phyloP scores from a whole-genome alignment of 2,329 filamentous ascomycete species.

The Pezicula carpinea region DNA sequence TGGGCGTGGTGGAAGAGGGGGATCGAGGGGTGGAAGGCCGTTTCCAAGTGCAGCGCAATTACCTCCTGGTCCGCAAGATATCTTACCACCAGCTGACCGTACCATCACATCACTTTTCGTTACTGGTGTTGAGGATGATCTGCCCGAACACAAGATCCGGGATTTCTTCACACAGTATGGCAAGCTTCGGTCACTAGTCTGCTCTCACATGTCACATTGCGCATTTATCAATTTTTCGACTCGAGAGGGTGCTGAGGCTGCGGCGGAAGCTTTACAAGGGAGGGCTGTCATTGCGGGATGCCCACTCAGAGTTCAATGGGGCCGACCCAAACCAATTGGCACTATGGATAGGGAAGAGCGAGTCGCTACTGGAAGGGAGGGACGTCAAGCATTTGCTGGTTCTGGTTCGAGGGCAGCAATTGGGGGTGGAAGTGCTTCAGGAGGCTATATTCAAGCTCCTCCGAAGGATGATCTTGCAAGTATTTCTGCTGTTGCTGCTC shows the following conservation, averaged over 20 bases:
- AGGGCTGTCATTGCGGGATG: slow-evolving; percentile 87
- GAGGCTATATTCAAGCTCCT: slow-evolving; percentile 18
- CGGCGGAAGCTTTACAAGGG: slow-evolving; percentile 79
- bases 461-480: slow-evolving; percentile 24
- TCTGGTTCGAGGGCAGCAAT: slow-evolving; percentile 35
- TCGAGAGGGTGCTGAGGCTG: slow-evolving; percentile 78
- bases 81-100: slow-evolving; percentile 74
- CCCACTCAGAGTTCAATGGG: slow-evolving; percentile 87
- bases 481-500: slow-evolving; percentile 58
- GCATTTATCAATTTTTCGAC: slow-evolving; percentile 94
- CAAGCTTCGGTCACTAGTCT: slow-evolving; percentile 86
- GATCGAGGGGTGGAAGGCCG: slow-evolving; percentile 40
- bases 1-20: slow-evolving; percentile 34
- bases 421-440: slow-evolving; percentile 21
- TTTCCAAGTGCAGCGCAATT: slow-evolving; percentile 70
- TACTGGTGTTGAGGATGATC: slow-evolving; percentile 91
- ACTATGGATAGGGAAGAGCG: slow-evolving; percentile 86
- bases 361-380: slow-evolving; percentile 75
- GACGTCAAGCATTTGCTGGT: slow-evolving; percentile 52
- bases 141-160: slow-evolving; percentile 87
- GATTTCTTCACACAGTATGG: slow-evolving; percentile 87
- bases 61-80: slow-evolving; percentile 80
- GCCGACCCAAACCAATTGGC: slow-evolving; percentile 84
- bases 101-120: slow-evolving; percentile 93
- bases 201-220: slow-evolving; percentile 95